Base-by-base conservation (phyloP, 441 rosid species). In the Pelargonium myrrhifolium region DNA sequence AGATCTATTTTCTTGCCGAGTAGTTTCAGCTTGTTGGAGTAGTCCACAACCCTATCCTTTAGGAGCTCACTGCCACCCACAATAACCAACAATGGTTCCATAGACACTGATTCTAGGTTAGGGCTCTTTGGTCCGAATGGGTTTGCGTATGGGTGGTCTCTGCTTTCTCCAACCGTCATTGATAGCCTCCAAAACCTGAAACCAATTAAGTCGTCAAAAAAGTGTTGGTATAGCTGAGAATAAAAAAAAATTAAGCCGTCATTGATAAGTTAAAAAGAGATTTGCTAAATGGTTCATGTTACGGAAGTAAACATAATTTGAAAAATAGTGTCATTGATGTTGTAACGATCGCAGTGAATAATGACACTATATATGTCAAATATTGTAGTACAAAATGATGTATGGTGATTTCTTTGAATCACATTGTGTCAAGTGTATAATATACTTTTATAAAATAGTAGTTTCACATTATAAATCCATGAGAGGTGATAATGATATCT, bases 111-210 rank as follows among this genome's bases (percentile, higher is more conserved):
- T 64, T 86, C 80, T 0, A 89, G 84, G 62, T 72, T 74, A 65
- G 80, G 80, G 79, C 93, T 89, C 26, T 1, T 53, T 0, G 89
- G 87, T 65, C 96, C 98, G 59, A 89, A 89, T 22, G 98, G 98
- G 75, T 89, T 92, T 6, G 87, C 90, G 66, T 82, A 78, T 37
- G 85, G 88, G 69, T 88, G 90, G 77, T 90, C 97, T 70, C 97
- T 85, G 26, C 71, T 76, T 80, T 81, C 93, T 67, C 86, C 93
- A 20, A 39, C 20, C 0, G 98, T 96, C 74, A 92, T 43, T n/a
- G 96, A 84, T n/a, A 92, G 77, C 80, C 96, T 90, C 98, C 98
- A 92, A 76, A 92, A 90, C 71, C 98, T 92, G 77, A 20, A 40
- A 31, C 64, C 14, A 7, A 7, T 43, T 12, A 7, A 43, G 21